A percentile compares a stretch with the other conserved stretches of the same genome.
Evolutionary conservation across 352 stramenopile species (phyloP).

Genomic region (Phytophthora pini): DNA sequence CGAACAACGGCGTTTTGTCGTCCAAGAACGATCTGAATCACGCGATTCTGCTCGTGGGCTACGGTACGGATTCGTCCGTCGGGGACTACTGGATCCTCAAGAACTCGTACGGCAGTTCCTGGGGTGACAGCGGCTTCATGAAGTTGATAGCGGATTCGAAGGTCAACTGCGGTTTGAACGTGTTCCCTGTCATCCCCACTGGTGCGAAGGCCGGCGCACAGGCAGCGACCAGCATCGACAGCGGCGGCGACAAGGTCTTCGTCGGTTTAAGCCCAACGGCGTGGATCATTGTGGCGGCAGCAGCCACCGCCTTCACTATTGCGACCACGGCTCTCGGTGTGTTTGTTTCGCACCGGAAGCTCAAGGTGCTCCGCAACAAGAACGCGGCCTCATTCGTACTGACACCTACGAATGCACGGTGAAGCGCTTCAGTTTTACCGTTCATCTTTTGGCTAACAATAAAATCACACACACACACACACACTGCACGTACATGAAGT

Average conservation of each 20-base stretch:
- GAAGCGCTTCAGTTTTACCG: too few relatives aligned
- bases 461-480: too few relatives aligned
- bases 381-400: conserved; percentile 40
- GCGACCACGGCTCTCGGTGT: conserved; percentile 52
- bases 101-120: conserved; percentile 81
- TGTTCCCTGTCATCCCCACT: conserved; percentile 76
- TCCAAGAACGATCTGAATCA: conserved; percentile 82
- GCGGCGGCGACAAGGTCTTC: conserved; percentile 69
- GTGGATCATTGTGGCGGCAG: conserved; percentile 69
- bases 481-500: too few relatives aligned
- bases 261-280: conserved; percentile 53
- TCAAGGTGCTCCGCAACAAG: conserved; percentile 57
- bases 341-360: conserved; percentile 47
- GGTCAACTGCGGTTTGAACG: conserved; percentile 81
- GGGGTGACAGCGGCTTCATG: conserved; percentile 72
- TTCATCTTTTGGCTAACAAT: too few relatives aligned
- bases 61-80: conserved; percentile 58
- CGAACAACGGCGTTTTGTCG: conserved; percentile 67
- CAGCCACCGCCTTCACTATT: conserved; percentile 53
- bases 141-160: conserved; percentile 72
- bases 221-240: conserved; percentile 55
- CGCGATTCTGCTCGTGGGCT: conserved; percentile 79
- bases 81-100: conserved; percentile 89
- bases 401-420: conserved; percentile 12
- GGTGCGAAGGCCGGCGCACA: conserved; percentile 59